These are phyloP conservation scores for Barnettozyma botsteinii DNA, from an alignment of 805 yeast species.

Conservation along the genomic window DNA sequence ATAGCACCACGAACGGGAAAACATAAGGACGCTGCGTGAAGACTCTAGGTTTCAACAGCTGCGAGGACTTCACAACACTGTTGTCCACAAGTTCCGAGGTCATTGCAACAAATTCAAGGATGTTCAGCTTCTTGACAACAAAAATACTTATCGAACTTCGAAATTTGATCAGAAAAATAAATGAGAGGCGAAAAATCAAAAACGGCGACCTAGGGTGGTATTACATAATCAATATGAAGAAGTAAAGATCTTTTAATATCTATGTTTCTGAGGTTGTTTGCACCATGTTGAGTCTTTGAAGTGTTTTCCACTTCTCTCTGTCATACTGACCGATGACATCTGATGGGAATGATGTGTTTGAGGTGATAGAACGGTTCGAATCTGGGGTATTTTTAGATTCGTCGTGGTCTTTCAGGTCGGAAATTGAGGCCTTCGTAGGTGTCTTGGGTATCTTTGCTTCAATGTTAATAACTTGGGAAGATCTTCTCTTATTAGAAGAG, in stretches of 20 bases:
- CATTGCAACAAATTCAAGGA: conserved; percentile 2
- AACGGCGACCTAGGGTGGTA: not conserved
- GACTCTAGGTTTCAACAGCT: conserved; percentile 67
- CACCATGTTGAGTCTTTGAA: conserved; percentile 33
- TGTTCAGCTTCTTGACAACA: not conserved
- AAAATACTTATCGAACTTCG: not conserved
- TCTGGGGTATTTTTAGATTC: conserved; percentile 25
- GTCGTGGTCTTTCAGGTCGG: conserved; percentile 15
- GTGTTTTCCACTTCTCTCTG: conserved; percentile 57
- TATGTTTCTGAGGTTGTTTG: not conserved
- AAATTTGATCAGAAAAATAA: not conserved
- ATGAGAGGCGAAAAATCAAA: not conserved
- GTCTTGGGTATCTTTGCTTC: conserved; percentile 4
- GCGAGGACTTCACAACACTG: conserved; percentile 65
- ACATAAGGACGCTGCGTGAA: conserved; percentile 63
- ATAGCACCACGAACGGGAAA: conserved; percentile 73
- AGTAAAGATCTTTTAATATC: no score
- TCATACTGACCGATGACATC: conserved; percentile 61
- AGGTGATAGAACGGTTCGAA: conserved; percentile 34
- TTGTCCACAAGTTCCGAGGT: conserved; percentile 51
- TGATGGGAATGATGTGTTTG: conserved; percentile 40
- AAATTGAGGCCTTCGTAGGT: conserved; percentile 5
- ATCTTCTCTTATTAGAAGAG: conserved; percentile 15
- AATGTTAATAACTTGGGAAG: not conserved
- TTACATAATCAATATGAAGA: not conserved